A percentile compares a stretch with the other conserved stretches of the same genome.
phyloP scores from a whole-genome alignment of 2,329 filamentous ascomycete genomes.

The Pseudogymnoascus sp. region DNA sequence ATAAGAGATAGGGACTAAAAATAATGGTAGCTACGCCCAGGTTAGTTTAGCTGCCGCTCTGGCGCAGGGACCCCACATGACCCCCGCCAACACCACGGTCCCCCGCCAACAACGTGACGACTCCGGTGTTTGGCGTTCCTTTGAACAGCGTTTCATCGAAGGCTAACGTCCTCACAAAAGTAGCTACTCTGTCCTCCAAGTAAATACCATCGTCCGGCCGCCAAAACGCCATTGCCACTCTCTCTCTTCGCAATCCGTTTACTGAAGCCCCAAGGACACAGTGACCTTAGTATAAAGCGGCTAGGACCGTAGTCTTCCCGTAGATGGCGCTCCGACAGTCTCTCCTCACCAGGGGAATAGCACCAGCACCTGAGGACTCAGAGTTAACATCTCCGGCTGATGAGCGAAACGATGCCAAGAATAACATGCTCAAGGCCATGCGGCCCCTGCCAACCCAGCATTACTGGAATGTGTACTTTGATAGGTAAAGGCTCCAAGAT shows the following conservation, averaged over 20 bases:
- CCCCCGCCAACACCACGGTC: not conserved
- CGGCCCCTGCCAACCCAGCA: constrained; percentile 70
- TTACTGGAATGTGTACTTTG: constrained; percentile 70
- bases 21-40: not conserved
- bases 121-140: constrained; percentile 9
- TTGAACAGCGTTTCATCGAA: constrained; percentile 5
- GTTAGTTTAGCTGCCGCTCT: not conserved
- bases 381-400: constrained; percentile 64
- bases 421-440: constrained; percentile 71
- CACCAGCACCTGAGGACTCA: constrained; percentile 52
- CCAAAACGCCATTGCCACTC: not conserved
- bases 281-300: constrained; percentile 9
- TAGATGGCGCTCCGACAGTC: constrained; percentile 50
- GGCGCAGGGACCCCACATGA: constrained; percentile 7
- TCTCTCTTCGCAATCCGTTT: not conserved
- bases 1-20: constrained; percentile 9
- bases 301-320: constrained; percentile 8
- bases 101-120: constrained; percentile 4
- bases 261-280: not conserved
- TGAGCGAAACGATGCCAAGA: constrained; percentile 71
- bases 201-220: not conserved
- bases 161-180: constrained; percentile 1
- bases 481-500: constrained; percentile 39
- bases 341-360: constrained; percentile 58
- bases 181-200: constrained; percentile 1